Evolutionary conservation across 23 red algal species (phyloP).

Genomic region (Gracilaria gracilis): DNA sequence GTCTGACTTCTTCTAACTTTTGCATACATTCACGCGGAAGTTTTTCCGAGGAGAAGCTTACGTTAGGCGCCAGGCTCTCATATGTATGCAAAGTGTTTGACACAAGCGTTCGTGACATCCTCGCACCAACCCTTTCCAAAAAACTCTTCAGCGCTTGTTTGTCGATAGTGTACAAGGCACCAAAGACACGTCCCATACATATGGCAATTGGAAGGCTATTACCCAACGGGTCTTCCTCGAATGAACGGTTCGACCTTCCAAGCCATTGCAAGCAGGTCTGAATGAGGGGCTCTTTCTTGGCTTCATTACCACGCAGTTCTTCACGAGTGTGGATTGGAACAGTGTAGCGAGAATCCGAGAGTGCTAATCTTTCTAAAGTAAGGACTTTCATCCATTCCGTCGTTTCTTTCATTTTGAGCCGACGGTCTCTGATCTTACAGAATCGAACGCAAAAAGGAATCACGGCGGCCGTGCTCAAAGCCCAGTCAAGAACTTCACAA

Average conservation of each 20-base stretch:
- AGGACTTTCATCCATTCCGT: conserved; percentile 28
- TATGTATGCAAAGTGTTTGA: conserved; percentile 12
- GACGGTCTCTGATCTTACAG: conserved; percentile 4
- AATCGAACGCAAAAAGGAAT: conserved; percentile 27
- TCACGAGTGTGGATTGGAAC: background rate
- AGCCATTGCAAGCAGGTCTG: conserved; percentile 16
- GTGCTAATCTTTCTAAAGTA: background rate
- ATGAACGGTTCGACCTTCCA: background rate
- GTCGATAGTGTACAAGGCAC: background rate
- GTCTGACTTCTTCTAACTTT: background rate
- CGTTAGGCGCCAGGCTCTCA: background rate
- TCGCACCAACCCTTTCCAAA: background rate
- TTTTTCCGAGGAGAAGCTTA: background rate
- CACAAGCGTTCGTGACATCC: background rate
- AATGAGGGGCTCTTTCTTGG: background rate
- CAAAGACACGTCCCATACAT: conserved; percentile 44
- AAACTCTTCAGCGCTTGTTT: background rate
- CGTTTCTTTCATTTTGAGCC: conserved; percentile 8
- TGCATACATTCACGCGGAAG: background rate
- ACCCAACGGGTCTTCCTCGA: background rate
- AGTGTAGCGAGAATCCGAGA: background rate
- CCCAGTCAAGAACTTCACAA: conserved; percentile 17
- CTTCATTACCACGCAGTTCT: background rate
- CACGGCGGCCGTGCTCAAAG: conserved; percentile 12
- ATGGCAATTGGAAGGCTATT: conserved; percentile 35